phyloP scores from a whole-genome alignment of 768 basidiomycete species.

The Mycena amicta region DNA sequence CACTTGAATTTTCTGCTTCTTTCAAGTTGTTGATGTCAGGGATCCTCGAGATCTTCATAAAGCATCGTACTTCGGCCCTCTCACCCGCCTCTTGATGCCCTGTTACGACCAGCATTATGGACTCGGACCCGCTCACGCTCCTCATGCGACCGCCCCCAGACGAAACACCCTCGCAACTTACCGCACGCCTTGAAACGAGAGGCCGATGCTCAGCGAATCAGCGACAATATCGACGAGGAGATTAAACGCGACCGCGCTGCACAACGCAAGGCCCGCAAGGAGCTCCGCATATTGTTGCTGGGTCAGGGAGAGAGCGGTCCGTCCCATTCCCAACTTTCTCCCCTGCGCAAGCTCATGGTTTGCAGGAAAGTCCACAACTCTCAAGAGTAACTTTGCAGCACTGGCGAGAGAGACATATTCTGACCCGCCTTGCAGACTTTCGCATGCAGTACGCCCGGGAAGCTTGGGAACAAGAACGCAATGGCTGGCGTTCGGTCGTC shows the following conservation, averaged over 20 bases:
- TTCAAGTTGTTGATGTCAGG: background rate
- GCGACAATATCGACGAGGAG: slow-evolving; percentile 63
- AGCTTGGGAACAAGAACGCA: slow-evolving; percentile 68
- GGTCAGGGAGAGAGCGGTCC: slow-evolving; percentile 69
- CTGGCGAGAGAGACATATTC: background rate
- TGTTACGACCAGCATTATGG: background rate
- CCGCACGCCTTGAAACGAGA: slow-evolving; percentile 49
- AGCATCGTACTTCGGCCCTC: background rate
- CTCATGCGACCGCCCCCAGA: slow-evolving; percentile 51
- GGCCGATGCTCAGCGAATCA: slow-evolving; percentile 48
- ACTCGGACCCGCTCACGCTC: slow-evolving; percentile 46
- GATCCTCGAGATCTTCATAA: background rate
- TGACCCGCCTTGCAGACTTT: slow-evolving; percentile 51
- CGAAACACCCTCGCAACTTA: slow-evolving; percentile 55
- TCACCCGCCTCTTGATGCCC: slow-evolving; percentile 4
- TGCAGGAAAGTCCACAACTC: slow-evolving; percentile 69
- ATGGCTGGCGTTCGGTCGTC: slow-evolving; percentile 76
- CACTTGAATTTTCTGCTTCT: no score
- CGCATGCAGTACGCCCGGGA: slow-evolving; percentile 66
- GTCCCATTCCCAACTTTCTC: slow-evolving; percentile 23
- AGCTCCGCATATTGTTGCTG: slow-evolving; percentile 61
- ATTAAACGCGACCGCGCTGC: slow-evolving; percentile 50
- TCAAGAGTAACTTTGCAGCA: slow-evolving; percentile 52
- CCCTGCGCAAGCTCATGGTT: slow-evolving; percentile 12
- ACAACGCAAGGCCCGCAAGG: slow-evolving; percentile 46